A percentile compares a stretch with the other conserved stretches of the same genome.
Conservation (phyloP, 106 monocot species). For the Alisma plantagoaquatica region DNA sequence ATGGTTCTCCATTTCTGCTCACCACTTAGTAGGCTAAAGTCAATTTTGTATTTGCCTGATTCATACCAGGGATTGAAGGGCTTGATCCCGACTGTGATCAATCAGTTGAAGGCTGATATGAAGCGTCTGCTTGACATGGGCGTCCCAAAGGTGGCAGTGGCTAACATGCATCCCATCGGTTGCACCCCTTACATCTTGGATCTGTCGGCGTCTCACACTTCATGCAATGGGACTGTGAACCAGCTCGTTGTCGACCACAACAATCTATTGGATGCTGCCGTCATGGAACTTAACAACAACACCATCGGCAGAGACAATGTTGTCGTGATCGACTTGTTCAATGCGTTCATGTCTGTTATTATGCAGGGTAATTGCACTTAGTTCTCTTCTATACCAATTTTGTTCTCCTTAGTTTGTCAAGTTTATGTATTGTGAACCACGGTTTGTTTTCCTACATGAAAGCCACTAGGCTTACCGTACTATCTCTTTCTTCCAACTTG, state of each 20-base stretch:
- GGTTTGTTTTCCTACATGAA: neutral
- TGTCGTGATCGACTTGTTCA: constrained; percentile 4
- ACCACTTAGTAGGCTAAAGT: neutral
- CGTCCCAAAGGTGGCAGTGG: constrained; percentile 4
- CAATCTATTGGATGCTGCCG: constrained; percentile 1
- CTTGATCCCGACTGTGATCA: constrained; percentile 2
- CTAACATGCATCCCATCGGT: constrained; percentile 10
- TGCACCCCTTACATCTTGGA: constrained; percentile 3
- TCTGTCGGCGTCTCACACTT: neutral
- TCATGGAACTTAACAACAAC: constrained; percentile 3
- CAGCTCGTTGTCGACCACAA: constrained; percentile 3
- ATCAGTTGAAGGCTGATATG: constrained; percentile 2
- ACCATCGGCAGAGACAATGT: neutral
- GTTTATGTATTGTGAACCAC: neutral
- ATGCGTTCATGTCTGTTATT: constrained; percentile 3
- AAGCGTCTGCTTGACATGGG: neutral
- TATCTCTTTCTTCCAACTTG: neutral
- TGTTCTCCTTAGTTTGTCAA: neutral
- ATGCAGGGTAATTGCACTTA: neutral
- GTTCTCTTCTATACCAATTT: neutral
- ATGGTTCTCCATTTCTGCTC: neutral
- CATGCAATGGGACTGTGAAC: constrained; percentile 8
- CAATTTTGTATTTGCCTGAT: neutral
- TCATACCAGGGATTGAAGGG: constrained; percentile 1
- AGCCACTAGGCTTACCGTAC: neutral